A percentile compares a stretch with the other conserved stretches of the same genome.
Evolutionary conservation across 1,139 yeast genomes (phyloP).

Genomic region (Protomyces lactucae-debilis): DNA sequence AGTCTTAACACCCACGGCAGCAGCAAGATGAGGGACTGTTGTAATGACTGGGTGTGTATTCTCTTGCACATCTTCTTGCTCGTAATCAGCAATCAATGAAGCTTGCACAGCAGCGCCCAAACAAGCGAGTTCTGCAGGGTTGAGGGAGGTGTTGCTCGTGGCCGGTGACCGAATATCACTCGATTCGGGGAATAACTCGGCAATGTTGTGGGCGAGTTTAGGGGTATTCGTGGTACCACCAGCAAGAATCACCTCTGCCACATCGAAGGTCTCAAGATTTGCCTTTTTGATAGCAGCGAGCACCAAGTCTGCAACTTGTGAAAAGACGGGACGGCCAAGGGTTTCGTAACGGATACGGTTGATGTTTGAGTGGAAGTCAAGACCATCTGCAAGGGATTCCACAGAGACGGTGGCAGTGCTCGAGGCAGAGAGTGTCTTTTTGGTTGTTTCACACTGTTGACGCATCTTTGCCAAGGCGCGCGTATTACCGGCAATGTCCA

Average conservation of each 20-base stretch:
- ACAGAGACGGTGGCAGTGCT: conserved; percentile 85
- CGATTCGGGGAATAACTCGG: conserved; percentile 71
- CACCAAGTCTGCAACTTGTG: conserved; percentile 70
- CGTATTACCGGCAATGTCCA: conserved; percentile 66
- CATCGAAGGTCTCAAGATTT: conserved; percentile 73
- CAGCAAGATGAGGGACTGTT: conserved; percentile 79
- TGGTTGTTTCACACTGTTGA: conserved; percentile 77
- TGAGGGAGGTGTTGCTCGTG: conserved; percentile 65
- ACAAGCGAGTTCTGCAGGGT: conserved; percentile 84
- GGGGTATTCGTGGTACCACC: conserved; percentile 96
- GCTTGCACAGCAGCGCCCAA: conserved; percentile 99
- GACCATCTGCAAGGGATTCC: conserved; percentile 90
- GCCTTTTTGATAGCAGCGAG: conserved; percentile 76
- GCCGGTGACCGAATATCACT: conserved; percentile 76
- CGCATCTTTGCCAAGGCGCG: conserved; percentile 85
- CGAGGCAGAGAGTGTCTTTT: conserved; percentile 89
- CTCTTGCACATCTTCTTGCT: conserved; percentile 79
- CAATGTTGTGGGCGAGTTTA: conserved; percentile 73
- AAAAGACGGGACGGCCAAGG: conserved; percentile 71
- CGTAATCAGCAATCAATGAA: conserved; percentile 74
- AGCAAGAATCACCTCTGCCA: conserved; percentile 83
- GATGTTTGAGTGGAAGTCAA: conserved; percentile 85
- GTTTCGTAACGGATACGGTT: conserved; percentile 93
- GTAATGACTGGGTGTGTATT: conserved; percentile 80
- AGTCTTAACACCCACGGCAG: conserved; percentile 80